Evolutionary conservation across 176 grass and related monocot genomes (phyloP), one percentile per base, ranked within the genome.

Genomic region (Lolium multiflorum): DNA sequence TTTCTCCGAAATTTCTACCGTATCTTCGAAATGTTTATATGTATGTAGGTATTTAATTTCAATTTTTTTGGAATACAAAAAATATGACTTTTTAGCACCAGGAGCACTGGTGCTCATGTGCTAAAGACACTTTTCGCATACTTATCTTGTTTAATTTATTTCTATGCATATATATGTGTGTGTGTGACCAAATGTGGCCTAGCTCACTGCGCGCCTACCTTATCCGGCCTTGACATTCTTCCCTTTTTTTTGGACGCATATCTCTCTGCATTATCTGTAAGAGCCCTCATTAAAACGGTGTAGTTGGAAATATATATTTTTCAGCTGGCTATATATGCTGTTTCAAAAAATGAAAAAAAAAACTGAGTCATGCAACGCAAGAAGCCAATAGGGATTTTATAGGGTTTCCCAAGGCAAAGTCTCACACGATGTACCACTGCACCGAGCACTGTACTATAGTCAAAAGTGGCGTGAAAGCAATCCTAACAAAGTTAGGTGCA

Each of bases 401-500:
- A 66, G 1, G 63, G 28, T 81, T 44, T 62, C 50, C 69, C 9
- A 77, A 66, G 83, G 83, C 51, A 17, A 82, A 82, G 54, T 82
- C 44, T 5, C 16, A 43, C 31, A 62, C 25, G 78, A 14, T 26
- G 2, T 35, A 39, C 81, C 52, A 50, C 47, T 41, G 9, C 43
- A 39, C 81, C 43, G 28, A 49, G 16, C 71, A 31, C 77, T 63
- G 21, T 50, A 76, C 48, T 63, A 1, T 2, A 65, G 72, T 78
- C 72, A 86, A 90, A 78, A 56, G 64, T 46, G 71, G 79, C 79
- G 6, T 86, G 72, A 18, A 61, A 81, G 12, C 22, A 22, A 7
- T 52, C 63, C 79, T 78, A 86, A 62, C 72, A 62, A 63, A 78
- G 64, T 90, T 90, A 72, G 79, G 84, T 72, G 64, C 28, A 86